Base-by-base conservation (phyloP, 768 basidiomycete genomes). In the Tephrocybe sp. region DNA sequence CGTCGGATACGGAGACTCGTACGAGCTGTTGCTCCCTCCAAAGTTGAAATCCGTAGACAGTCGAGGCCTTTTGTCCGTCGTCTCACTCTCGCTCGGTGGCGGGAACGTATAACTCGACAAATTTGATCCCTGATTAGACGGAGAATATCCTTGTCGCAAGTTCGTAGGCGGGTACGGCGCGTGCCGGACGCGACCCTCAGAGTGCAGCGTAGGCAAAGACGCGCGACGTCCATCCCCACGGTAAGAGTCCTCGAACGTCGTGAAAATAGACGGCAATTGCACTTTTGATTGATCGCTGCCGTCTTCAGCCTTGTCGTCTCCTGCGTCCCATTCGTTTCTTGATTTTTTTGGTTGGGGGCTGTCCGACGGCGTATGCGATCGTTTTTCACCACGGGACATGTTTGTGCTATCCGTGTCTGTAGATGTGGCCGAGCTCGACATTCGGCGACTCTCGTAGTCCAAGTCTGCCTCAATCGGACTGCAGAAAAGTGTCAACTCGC, bases 391-490 rank as follows among this genome's bases (percentile, higher is more conserved):
- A 43, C 78, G 72, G 37, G 83, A 83, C 54, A 78, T 72, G 51
- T 75, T 69, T 63, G 73, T 78, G 69, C 74, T 77, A 67, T 89
- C 86, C 3, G 80, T 78, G 69, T 86, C 86, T 31, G 77, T 74
- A 13, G 87, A 88, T 50, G 80, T 76, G 43, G 82, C 83, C 55
- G 84, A 87, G 64, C 78, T 76, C 67, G 88, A 89, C 88, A 91
- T 89, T 62, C 87, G 84, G 61, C 87, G 77, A 30, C 65, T 63
- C 53, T 73, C 64, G 78, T 86, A 82, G 66, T 81, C 80, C 55
- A 79, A 60, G 65, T 77, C 80, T 1, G 42, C 42, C 53, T 50
- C 55, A 40, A 60, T 56, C 8, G 47, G 45, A 36, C 59, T 52
- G 15, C 3, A 25, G 7, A 16, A 34, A 23, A 40, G 24, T 43